These are phyloP conservation scores for Calocybe indica DNA, from an alignment of 768 basidiomycete species.

Conservation along the genomic window DNA sequence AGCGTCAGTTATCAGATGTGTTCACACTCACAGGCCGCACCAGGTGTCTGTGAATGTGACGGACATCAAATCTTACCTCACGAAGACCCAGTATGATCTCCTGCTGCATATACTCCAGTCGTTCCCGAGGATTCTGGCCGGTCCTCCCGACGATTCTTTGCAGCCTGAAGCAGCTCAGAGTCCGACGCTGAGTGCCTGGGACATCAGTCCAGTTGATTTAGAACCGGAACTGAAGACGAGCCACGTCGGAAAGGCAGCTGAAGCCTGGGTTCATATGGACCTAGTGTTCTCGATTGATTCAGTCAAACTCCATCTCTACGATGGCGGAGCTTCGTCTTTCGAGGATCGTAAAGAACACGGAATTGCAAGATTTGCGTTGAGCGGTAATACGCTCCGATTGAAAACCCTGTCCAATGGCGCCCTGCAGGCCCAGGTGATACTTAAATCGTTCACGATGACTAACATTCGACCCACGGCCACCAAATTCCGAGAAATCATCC, in stretches of 20 bases:
- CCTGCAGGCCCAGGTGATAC: conserved; percentile 79
- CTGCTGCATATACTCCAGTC: conserved; percentile 61
- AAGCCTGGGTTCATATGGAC: conserved; percentile 63
- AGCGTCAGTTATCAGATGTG: neutral
- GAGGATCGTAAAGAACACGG: conserved; percentile 66
- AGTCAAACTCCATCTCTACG: conserved; percentile 85
- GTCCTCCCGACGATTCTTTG: conserved; percentile 34
- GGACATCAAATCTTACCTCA: conserved; percentile 78
- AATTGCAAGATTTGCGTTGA: conserved; percentile 81
- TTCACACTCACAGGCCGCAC: neutral
- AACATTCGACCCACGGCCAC: conserved; percentile 81
- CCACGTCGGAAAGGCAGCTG: conserved; percentile 15
- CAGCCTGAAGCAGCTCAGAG: conserved; percentile 17
- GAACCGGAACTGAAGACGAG: conserved; percentile 54
- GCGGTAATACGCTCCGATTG: conserved; percentile 69
- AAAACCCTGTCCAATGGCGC: conserved; percentile 81
- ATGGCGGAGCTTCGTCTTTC: conserved; percentile 50
- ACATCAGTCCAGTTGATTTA: conserved; percentile 27
- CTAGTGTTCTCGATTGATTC: conserved; percentile 63
- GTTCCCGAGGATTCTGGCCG: conserved; percentile 60
- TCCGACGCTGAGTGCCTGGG: conserved; percentile 4
- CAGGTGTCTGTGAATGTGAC: conserved; percentile 73
- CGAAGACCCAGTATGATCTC: conserved; percentile 76
- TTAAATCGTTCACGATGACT: conserved; percentile 89
- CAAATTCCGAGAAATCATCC: conserved; percentile 92